Evolutionary conservation across 192 early-diverging fungal species (phyloP).

Genomic region (Backusella mclennaniae): DNA sequence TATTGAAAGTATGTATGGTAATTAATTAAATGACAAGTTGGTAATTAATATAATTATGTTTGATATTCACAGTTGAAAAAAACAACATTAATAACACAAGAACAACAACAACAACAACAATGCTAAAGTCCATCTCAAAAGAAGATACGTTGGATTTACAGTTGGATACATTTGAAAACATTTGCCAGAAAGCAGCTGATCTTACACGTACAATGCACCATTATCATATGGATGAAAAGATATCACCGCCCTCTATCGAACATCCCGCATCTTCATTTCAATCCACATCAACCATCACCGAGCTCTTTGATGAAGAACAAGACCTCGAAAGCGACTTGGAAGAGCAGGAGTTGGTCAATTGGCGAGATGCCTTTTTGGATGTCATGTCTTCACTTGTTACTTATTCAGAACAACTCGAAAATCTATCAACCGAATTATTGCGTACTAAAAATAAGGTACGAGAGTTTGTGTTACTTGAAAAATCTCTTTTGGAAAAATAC

Average conservation of each 20-base stretch:
- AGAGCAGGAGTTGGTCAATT: background rate
- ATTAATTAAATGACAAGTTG: background rate
- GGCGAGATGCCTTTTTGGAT: constrained; percentile 20
- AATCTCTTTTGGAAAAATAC: constrained; percentile 12
- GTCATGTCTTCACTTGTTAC: constrained; percentile 19
- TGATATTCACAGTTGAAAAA: background rate
- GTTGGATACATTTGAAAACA: background rate
- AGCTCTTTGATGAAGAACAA: background rate
- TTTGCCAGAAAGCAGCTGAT: background rate
- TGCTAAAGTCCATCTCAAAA: background rate
- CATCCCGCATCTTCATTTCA: background rate
- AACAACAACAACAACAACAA: background rate
- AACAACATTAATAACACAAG: background rate
- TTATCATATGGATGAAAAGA: background rate
- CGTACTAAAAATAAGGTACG: constrained; percentile 15
- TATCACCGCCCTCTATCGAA: background rate
- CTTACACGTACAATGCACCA: background rate
- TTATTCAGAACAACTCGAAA: constrained; percentile 30
- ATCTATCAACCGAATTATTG: constrained; percentile 18
- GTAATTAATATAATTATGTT: background rate
- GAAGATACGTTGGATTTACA: background rate
- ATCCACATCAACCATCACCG: background rate
- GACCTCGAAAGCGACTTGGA: background rate
- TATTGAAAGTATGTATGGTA: background rate
- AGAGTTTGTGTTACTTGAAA: constrained; percentile 15